phyloP scores from a whole-genome alignment of 805 yeast genomes.

The Candida methanosorbosa region DNA sequence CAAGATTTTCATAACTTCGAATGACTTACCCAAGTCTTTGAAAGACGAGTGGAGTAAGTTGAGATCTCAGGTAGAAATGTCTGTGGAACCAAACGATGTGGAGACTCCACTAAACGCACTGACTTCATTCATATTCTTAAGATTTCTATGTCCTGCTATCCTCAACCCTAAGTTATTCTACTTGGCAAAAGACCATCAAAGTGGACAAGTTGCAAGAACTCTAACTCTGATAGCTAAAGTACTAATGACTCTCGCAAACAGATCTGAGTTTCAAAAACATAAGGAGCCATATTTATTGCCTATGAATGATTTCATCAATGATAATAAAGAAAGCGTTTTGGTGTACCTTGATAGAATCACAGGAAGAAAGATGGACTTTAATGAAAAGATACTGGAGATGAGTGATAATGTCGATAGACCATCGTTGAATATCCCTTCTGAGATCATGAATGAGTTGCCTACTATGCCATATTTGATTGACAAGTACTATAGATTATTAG shows the following conservation, averaged over 20 bases:
- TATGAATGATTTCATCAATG: slow-evolving; percentile 61
- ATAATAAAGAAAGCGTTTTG: slow-evolving; percentile 47
- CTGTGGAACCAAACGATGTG: slow-evolving; percentile 44
- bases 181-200: slow-evolving; percentile 60
- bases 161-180: slow-evolving; percentile 82
- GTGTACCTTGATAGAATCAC: slow-evolving; percentile 69
- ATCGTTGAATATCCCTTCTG: slow-evolving; percentile 45
- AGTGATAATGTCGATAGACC: slow-evolving; percentile 50
- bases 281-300: slow-evolving; percentile 75
- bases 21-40: slow-evolving; percentile 65
- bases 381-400: slow-evolving; percentile 46
- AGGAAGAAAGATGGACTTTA: slow-evolving; percentile 54
- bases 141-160: slow-evolving; percentile 87
- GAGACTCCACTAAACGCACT: slow-evolving; percentile 58
- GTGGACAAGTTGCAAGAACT: slow-evolving; percentile 66
- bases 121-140: slow-evolving; percentile 73
- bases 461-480: slow-evolving; percentile 64
- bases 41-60: slow-evolving; percentile 55
- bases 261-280: slow-evolving; percentile 61
- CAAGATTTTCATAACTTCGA: slow-evolving; percentile 53
- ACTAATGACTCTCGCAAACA: slow-evolving; percentile 68
- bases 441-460: slow-evolving; percentile 49
- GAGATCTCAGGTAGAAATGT: slow-evolving; percentile 55
- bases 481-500: slow-evolving; percentile 51
- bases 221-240: slow-evolving; percentile 76